Percentiles rank a stretch among this genome's conserved stretches.
These are phyloP conservation scores for Scenedesmus sp. DNA, from an alignment of 163 green algal genomes.

Conservation along the genomic window DNA sequence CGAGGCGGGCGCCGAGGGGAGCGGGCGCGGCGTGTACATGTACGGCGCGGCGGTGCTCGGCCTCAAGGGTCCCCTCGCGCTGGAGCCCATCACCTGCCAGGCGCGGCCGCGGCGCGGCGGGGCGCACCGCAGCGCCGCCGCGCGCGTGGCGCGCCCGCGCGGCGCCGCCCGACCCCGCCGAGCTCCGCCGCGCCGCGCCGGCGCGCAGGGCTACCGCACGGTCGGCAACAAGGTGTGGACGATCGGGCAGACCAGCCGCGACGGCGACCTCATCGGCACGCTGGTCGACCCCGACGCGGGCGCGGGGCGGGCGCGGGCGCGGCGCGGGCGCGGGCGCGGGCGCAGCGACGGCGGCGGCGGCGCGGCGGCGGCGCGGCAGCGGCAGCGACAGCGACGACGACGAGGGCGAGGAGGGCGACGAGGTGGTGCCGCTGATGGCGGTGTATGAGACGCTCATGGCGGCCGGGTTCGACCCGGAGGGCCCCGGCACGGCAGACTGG, in stretches of 20 bases:
- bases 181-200: too few relatives aligned
- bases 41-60: slow-evolving; percentile 45
- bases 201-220: slow-evolving; percentile 47
- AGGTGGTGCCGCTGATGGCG: slow-evolving; percentile 35
- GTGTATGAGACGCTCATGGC: slow-evolving; percentile 39
- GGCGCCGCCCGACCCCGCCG: too few relatives aligned
- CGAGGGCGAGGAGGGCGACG: background rate
- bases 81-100: slow-evolving; percentile 45
- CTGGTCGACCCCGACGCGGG: slow-evolving; percentile 27
- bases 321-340: too few relatives aligned
- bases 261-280: slow-evolving; percentile 35
- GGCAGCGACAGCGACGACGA: slow-evolving; percentile 12
- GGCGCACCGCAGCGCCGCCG: too few relatives aligned
- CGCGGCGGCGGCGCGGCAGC: background rate
- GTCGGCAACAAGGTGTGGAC: slow-evolving; percentile 35
- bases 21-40: slow-evolving; percentile 34
- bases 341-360: too few relatives aligned
- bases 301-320: background rate
- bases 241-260: slow-evolving; percentile 25
- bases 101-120: background rate
- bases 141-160: too few relatives aligned
- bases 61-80: slow-evolving; percentile 24
- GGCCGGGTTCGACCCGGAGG: slow-evolving; percentile 4
- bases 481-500: background rate
- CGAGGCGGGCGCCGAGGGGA: background rate